Percentiles rank a stretch among this genome's conserved stretches.
Evolutionary conservation across 2,329 filamentous ascomycete species (phyloP).

Genomic region (Colletotrichum tabaci): DNA sequence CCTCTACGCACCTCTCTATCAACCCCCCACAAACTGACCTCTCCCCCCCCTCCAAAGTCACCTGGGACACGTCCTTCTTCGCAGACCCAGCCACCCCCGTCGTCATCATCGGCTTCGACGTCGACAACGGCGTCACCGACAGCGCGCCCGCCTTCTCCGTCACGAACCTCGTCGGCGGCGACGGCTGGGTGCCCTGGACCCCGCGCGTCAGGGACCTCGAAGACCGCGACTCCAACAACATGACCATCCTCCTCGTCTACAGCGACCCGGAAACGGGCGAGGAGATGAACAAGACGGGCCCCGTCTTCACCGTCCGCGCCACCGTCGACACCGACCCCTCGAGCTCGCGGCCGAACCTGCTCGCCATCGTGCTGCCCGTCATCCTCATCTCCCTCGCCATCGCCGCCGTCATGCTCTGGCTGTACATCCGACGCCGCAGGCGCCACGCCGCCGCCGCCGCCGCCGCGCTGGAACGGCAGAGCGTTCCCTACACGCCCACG

Average conservation of each 20-base stretch:
- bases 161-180: slow-evolving; percentile 43
- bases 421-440: slow-evolving; percentile 47
- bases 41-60: slow-evolving; percentile 46
- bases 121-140: slow-evolving; percentile 37
- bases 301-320: slow-evolving; percentile 45
- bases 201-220: slow-evolving; percentile 46
- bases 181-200: slow-evolving; percentile 50
- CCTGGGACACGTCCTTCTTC: slow-evolving; percentile 51
- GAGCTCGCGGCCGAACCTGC: slow-evolving; percentile 35
- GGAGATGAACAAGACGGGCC: slow-evolving; percentile 43
- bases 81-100: slow-evolving; percentile 42
- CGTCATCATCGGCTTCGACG: slow-evolving; percentile 42
- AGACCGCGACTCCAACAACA: slow-evolving; percentile 29
- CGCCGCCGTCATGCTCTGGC: slow-evolving; percentile 44
- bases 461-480: neutral
- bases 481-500: neutral
- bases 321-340: slow-evolving; percentile 5
- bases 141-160: slow-evolving; percentile 42
- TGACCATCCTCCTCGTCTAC: slow-evolving; percentile 46
- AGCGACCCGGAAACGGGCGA: slow-evolving; percentile 41
- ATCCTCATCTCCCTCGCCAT: slow-evolving; percentile 47
- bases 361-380: slow-evolving; percentile 49
- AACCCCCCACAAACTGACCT: neutral
- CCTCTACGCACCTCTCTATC: too few species aligned
- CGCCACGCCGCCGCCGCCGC: slow-evolving; percentile 41